Base-by-base conservation (phyloP, 148 eudicot genomes). In the Rhododendron kiyosumense region DNA sequence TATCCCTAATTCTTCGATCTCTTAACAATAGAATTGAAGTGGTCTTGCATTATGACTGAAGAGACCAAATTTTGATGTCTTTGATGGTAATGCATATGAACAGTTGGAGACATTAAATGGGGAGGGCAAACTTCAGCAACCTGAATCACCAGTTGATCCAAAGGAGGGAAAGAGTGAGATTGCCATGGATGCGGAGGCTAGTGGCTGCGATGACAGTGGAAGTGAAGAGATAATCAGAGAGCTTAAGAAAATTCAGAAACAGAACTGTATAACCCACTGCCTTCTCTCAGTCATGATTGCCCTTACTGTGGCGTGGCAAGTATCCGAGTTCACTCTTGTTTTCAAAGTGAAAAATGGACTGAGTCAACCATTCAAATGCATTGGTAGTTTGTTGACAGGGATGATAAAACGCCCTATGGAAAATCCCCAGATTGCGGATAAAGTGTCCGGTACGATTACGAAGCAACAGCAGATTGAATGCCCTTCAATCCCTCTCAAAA, bases 271-370 rank as follows among this genome's bases (percentile, higher is more conserved):
- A 13, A 96, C 98, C 1, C 96, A 96, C 48, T 90, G 93, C 82
- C 93, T 95, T 81, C 89, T 95, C 45, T 89, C 95, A 17, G 91
- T 85, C 49, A 84, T 93, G 84, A 91, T 95, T 38, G 75, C 91
- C 36, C 86, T 95, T 78, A 94, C 96, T 0, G n/a, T 92, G n/a
- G 88, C 86, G 9, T 95, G 95, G 94, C 98, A 95, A 76, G 80
- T 94, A 71, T 92, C 94, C 8, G 97, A 94, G 83, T 87, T 91
- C 67, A 86, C 95, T 7, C 85, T 94, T 5, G 54, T 94, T 75
- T 43, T 92, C 51, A 93, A 88, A 85, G 48, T 94, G 51, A 94
- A 90, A 87, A 45, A 88, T 7, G 90, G 92, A 18, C 6, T 95
- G 24, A 87, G 38, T 24, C 69, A 95, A 82, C 98, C 98, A 0